These are phyloP conservation scores for Sabuloglossum arenarium DNA, from an alignment of 495 filamentous ascomycete genomes.

Conservation along the genomic window DNA sequence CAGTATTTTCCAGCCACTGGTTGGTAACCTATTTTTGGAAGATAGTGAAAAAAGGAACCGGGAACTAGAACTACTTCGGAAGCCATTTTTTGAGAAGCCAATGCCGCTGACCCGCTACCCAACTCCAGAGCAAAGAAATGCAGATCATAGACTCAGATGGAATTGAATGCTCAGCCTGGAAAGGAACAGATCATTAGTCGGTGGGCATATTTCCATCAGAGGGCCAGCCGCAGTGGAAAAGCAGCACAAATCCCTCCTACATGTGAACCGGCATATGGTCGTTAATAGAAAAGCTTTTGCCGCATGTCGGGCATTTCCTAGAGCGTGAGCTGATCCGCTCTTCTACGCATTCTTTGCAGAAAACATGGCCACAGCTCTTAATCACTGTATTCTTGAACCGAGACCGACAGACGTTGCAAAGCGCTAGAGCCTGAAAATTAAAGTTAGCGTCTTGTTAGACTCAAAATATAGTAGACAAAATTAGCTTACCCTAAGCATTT, in stretches of 20 bases:
- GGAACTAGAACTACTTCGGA: background rate
- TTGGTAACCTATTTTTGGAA: background rate
- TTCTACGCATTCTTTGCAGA: constrained; percentile 78
- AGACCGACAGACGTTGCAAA: constrained; percentile 73
- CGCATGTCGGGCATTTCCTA: constrained; percentile 88
- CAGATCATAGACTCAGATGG: background rate
- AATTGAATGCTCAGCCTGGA: background rate
- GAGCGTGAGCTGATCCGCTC: constrained; percentile 69
- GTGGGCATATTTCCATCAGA: background rate
- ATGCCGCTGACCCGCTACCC: background rate
- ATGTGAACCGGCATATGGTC: constrained; percentile 48
- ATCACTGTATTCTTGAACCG: constrained; percentile 88
- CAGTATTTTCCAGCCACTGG: background rate
- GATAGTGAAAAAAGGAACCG: background rate
- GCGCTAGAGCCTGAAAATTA: constrained; percentile 44
- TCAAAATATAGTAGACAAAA: background rate
- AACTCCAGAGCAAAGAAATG: background rate
- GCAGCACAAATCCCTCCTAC: background rate
- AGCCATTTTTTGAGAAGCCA: background rate
- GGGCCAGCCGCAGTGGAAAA: background rate
- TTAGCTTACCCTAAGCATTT: constrained; percentile 57
- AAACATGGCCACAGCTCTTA: constrained; percentile 89
- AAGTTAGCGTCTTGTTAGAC: background rate
- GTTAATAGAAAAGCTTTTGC: constrained; percentile 67
- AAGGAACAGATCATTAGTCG: background rate